Conservation (phyloP, 257 asterid species). For the Voacanga thouarsii region DNA sequence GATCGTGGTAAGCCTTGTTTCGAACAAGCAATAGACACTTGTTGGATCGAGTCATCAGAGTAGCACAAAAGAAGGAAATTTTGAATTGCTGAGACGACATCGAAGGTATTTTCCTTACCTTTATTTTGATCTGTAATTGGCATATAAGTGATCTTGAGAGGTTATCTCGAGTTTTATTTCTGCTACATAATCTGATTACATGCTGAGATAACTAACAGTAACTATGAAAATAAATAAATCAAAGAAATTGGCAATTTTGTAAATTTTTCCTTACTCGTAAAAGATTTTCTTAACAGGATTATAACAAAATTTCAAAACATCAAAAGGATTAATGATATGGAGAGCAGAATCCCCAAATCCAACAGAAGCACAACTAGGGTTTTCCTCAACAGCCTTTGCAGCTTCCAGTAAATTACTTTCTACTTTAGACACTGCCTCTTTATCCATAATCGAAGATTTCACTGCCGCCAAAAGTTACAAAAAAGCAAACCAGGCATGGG, state of each 20-base stretch:
- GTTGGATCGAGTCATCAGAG: too few species aligned
- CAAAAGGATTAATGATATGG: constrained; percentile 69
- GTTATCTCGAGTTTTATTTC: too few species aligned
- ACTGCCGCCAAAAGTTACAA: constrained; percentile 32
- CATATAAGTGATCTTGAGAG: too few species aligned
- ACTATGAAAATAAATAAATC: constrained; percentile 3
- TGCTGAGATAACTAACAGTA: too few species aligned
- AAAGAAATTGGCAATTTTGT: background rate
- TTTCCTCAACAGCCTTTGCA: constrained; percentile 57
- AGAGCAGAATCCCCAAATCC: constrained; percentile 50
- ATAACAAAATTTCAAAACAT: constrained; percentile 65
- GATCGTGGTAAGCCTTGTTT: too few species aligned
- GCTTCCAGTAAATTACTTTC: constrained; percentile 54
- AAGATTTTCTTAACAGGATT: constrained; percentile 78
- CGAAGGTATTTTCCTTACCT: too few species aligned
- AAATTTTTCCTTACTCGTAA: constrained; percentile 42
- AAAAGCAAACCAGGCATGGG: background rate
- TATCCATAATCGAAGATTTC: constrained; percentile 85
- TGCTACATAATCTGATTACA: too few species aligned
- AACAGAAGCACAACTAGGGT: constrained; percentile 34
- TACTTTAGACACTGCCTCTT: constrained; percentile 61
- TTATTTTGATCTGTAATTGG: too few species aligned
- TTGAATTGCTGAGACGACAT: too few species aligned
- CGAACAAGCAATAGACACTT: too few species aligned
- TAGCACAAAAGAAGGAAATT: too few species aligned